Evolutionary conservation across 176 grass and related monocot species (phyloP).

Genomic region (Poa annua): DNA sequence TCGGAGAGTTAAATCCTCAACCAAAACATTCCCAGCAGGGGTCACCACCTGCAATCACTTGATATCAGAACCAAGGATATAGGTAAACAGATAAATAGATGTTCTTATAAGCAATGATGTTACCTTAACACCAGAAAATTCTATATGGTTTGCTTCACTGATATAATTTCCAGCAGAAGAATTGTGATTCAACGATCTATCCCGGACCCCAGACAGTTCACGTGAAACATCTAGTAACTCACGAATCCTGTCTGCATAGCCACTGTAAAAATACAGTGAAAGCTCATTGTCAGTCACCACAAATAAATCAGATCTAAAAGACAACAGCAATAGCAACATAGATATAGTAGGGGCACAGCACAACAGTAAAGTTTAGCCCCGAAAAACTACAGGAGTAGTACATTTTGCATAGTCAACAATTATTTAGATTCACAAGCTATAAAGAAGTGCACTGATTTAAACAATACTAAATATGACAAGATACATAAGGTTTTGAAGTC

Average conservation of each 20-base stretch:
- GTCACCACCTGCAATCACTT: slow-evolving; percentile 86
- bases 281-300: slow-evolving; percentile 14
- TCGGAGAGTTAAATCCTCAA: slow-evolving; percentile 86
- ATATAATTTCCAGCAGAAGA: slow-evolving; percentile 74
- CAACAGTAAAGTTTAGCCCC: slow-evolving; percentile 24
- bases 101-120: slow-evolving; percentile 36
- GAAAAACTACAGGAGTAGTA: neutral
- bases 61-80: slow-evolving; percentile 46
- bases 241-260: slow-evolving; percentile 93
- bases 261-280: slow-evolving; percentile 73
- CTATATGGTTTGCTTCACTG: slow-evolving; percentile 94
- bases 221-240: slow-evolving; percentile 87
- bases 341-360: slow-evolving; percentile 5
- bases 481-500: slow-evolving; percentile 20
- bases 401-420: neutral
- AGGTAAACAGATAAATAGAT: slow-evolving; percentile 17
- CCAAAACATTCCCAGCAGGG: slow-evolving; percentile 87
- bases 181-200: slow-evolving; percentile 60
- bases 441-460: slow-evolving; percentile 1
- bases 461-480: slow-evolving; percentile 28
- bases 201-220: slow-evolving; percentile 64
- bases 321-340: slow-evolving; percentile 11
- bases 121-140: slow-evolving; percentile 95
- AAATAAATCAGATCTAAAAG: slow-evolving; percentile 26
- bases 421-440: slow-evolving; percentile 17